Base-by-base conservation (phyloP, 1,284 basidiomycete genomes). In the Ustilago trichophora region DNA sequence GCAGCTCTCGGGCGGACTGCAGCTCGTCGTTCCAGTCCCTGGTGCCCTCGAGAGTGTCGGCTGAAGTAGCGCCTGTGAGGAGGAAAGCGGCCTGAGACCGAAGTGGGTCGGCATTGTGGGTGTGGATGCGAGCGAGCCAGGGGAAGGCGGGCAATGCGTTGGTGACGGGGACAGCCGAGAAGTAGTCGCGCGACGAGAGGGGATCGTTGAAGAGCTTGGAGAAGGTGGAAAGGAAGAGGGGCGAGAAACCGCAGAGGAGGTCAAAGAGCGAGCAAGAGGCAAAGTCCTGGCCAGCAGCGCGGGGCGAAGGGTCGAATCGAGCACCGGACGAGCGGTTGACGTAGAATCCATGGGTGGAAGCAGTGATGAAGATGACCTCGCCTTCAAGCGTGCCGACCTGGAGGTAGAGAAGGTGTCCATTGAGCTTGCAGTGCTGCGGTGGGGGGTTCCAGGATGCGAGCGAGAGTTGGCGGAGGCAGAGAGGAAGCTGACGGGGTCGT, bases 21-120 rank as follows among this genome's bases (percentile, higher is more conserved):
- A 86, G 83, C 81, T 87, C 86, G 70, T 87, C 86, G 76, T 86
- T 87, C 86, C 86, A 87, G 75, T 87, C 86, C 50, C 86, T 82
- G 5, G 85, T 84, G 19, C 81, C 82, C 50, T 86, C 86, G 24
- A 86, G 80, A 15, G 82, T 83, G 45, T 86, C 85, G 22, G 83
- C 80, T 3, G 81, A 82, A 50, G 78, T 83, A 36, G 84, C 84
- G 26, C 85, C 85, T 1, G 85, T 85, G 66, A 85, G 83, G 34
- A 87, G 81, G 82, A 85, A 87, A 5, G 86, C 86, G 15, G 85
- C 80, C 76, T 87, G 86, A 16, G 84, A 83, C 50, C 86, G 83
- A 37, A 86, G 79, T 15, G 83, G 73, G 65, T 87, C 86, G 7
- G 84, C 75, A 16, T 71, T 66, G 44, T 82, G 82, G n/a, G 80